Base-by-base conservation (phyloP, 768 basidiomycete genomes). In the Calocybe cyanea region DNA sequence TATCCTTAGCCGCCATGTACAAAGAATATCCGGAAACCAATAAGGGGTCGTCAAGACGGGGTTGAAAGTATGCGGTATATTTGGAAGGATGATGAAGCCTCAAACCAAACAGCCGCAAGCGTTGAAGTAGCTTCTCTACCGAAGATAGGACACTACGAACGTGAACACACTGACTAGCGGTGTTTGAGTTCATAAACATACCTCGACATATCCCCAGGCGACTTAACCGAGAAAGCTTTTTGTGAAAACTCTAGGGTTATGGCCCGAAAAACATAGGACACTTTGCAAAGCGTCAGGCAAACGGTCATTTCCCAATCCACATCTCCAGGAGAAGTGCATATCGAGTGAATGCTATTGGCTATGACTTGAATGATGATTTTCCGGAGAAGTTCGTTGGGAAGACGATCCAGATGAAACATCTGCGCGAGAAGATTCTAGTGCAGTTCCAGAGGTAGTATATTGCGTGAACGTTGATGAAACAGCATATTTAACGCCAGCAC, bases 341-440 rank as follows among this genome's bases (percentile, higher is more conserved):
- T 59, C 2, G 57, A 43, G 41, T 70, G 69, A 8, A 70, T 54
- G 30, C 60, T 63, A 25, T 68, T 59, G 10, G 57, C 57, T 15
- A 70, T 35, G 1, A 62, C 59, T 17, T 51, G 52, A 2, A 59
- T 46, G 21, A 72, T 57, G 43, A 70, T 57, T 49, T 63, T 63
- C 57, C 67, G 58, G 1, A 70, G 37, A 1, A 72, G 61, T 42
- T 72, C 70, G 41, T 56, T 66, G 17, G 69, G 70, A n/a, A 70
- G n/a, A 4, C 17, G 44, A 14, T 28, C 11, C 25, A 11, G 25
- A 11, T 28, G 25, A 28, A 11, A 11, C 25, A 11, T 11, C 11
- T 5, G 25, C 11, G 11, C 6, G 11, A 28, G 25, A 28, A 11
- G 11, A 11, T 28, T 28, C 25, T 28, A 28, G 25, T 28, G 5